Conservation (phyloP, 139 green algal species). For the Tetratostichococcus sp. region DNA sequence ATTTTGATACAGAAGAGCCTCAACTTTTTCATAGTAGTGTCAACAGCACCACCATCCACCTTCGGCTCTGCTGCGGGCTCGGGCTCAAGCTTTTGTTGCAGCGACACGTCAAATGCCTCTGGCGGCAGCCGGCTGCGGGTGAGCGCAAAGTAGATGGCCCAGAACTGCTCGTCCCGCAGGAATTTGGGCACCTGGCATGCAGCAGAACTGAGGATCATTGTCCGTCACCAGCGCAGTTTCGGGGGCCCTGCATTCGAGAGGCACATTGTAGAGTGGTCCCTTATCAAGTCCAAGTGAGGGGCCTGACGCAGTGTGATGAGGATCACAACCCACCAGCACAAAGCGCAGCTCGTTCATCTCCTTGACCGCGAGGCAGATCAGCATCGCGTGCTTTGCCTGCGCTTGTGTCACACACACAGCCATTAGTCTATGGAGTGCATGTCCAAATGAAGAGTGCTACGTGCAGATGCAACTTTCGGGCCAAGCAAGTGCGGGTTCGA, state of each 20-base stretch:
- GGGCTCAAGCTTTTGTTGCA: neutral
- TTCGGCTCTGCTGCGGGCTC: neutral
- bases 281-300: no score
- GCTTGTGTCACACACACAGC: neutral
- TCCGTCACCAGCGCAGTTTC: no score
- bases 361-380: constrained; percentile 53
- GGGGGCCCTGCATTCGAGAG: no score
- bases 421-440: no score
- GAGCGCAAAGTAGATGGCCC: constrained; percentile 77
- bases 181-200: constrained; percentile 71
- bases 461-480: no score
- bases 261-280: no score
- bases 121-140: constrained; percentile 12
- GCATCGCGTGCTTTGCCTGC: constrained; percentile 60
- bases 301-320: no score
- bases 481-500: no score
- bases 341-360: constrained; percentile 80
- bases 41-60: neutral
- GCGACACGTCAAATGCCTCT: constrained; percentile 13
- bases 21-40: no score
- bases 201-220: no score
- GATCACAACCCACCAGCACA: no score
- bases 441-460: neutral
- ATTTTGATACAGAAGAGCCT: no score
- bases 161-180: constrained; percentile 76